A percentile compares a stretch with the other conserved stretches of the same genome.
phyloP scores from a whole-genome alignment of 306 rosid genomes.

The Sicyos edulis region DNA sequence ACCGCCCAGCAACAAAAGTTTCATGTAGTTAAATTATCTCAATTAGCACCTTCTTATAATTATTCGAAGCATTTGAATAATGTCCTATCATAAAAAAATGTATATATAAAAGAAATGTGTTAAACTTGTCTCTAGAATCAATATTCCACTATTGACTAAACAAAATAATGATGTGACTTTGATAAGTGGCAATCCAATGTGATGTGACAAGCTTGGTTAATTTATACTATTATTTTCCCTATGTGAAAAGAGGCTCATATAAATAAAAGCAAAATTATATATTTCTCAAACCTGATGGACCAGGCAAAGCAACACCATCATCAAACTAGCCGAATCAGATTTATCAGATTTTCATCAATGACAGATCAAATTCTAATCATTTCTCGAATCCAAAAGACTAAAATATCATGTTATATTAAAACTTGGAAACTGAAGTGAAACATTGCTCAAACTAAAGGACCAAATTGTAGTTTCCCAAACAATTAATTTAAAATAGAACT shows the following conservation, averaged over 20 bases:
- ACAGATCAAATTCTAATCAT: not conserved
- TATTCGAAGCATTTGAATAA: not conserved
- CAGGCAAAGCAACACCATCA: not conserved
- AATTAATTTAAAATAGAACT: too few species aligned
- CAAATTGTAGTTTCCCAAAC: too few species aligned
- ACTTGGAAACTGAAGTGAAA: not conserved
- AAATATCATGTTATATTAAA: not conserved
- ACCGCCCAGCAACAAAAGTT: not conserved
- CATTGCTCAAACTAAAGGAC: too few species aligned
- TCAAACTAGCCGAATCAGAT: not conserved
- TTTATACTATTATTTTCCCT: not conserved
- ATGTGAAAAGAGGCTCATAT: not conserved
- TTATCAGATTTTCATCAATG: not conserved
- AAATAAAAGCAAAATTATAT: not conserved
- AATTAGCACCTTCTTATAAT: not conserved
- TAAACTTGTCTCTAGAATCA: not conserved
- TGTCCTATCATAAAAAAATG: not conserved
- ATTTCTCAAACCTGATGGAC: not conserved
- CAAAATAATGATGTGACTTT: not conserved
- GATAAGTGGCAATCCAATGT: not conserved
- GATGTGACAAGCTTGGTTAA: not conserved
- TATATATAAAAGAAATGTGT: not conserved
- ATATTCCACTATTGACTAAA: not conserved
- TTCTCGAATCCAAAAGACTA: slow-evolving; percentile 6
- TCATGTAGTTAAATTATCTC: not conserved